Evolutionary conservation across 2,329 filamentous ascomycete genomes (phyloP).

Genomic region (Epichloe amarillans): DNA sequence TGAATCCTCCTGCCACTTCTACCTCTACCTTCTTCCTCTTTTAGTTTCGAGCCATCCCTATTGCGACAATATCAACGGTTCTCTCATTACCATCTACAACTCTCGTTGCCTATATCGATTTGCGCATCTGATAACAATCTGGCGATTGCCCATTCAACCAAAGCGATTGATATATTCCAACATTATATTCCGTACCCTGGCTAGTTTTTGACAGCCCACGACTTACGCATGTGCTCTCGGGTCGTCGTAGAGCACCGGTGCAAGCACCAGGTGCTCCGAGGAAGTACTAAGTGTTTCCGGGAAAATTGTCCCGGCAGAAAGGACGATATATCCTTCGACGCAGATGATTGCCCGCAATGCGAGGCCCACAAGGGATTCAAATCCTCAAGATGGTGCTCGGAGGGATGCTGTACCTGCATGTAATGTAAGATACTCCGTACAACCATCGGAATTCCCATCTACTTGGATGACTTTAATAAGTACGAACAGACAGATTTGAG

Average conservation of each 20-base stretch:
- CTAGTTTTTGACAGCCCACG: neutral
- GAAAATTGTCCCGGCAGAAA: slow-evolving; percentile 17
- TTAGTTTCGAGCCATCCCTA: neutral
- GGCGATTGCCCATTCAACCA: neutral
- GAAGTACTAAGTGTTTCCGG: slow-evolving; percentile 22
- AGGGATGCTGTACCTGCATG: slow-evolving; percentile 18
- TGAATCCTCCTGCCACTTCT: neutral
- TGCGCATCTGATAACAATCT: neutral
- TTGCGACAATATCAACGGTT: neutral
- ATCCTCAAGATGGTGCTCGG: slow-evolving; percentile 24
- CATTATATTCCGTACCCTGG: too few species aligned
- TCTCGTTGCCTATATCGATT: neutral
- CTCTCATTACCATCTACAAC: neutral
- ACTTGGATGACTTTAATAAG: neutral
- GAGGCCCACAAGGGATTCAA: slow-evolving; percentile 16
- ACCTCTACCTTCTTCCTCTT: neutral
- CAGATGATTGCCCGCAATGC: slow-evolving; percentile 22
- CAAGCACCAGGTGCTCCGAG: slow-evolving; percentile 22
- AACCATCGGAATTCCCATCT: neutral
- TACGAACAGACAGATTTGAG: neutral
- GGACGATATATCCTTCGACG: slow-evolving; percentile 18
- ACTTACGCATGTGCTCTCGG: slow-evolving; percentile 19
- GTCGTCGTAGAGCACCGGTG: slow-evolving; percentile 22
- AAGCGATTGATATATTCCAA: neutral
- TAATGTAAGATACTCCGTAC: slow-evolving; percentile 1